Evolutionary conservation across 169 alveolate genomes (phyloP).

Genomic region (Perkinsus olseni): DNA sequence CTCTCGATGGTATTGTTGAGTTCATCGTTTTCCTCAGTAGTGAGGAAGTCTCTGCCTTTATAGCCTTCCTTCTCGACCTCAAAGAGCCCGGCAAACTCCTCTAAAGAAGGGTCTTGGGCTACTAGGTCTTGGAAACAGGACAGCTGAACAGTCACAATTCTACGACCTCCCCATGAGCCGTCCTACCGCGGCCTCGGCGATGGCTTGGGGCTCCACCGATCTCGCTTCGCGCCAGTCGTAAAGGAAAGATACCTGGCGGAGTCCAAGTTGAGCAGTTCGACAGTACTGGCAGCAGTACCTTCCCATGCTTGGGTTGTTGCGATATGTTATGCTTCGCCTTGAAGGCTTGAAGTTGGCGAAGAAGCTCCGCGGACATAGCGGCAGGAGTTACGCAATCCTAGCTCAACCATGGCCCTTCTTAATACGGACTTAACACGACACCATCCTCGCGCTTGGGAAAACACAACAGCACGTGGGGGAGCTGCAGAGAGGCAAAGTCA

Average conservation of each 20-base stretch:
- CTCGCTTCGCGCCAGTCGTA: not conserved
- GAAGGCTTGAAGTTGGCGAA: not conserved
- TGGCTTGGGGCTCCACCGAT: not conserved
- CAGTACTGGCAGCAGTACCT: not conserved
- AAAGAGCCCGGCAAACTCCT: not conserved
- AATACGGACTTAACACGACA: no score
- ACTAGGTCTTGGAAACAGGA: not conserved
- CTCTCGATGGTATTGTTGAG: not conserved
- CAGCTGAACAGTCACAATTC: not conserved
- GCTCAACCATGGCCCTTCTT: no score
- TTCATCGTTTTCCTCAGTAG: not conserved
- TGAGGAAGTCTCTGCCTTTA: not conserved
- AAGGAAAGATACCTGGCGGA: not conserved
- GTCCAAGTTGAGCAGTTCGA: not conserved
- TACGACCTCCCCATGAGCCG: not conserved
- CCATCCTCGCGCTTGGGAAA: no score
- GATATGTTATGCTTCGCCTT: not conserved
- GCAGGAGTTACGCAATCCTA: not conserved
- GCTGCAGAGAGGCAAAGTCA: no score
- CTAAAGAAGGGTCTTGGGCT: not conserved
- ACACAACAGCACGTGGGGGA: no score
- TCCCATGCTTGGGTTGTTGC: not conserved
- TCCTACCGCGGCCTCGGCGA: not conserved
- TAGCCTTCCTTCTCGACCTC: not conserved
- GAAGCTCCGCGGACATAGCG: conserved; percentile 1